phyloP scores from a whole-genome alignment of 345 rosid genomes.

The Reutealis trisperma region DNA sequence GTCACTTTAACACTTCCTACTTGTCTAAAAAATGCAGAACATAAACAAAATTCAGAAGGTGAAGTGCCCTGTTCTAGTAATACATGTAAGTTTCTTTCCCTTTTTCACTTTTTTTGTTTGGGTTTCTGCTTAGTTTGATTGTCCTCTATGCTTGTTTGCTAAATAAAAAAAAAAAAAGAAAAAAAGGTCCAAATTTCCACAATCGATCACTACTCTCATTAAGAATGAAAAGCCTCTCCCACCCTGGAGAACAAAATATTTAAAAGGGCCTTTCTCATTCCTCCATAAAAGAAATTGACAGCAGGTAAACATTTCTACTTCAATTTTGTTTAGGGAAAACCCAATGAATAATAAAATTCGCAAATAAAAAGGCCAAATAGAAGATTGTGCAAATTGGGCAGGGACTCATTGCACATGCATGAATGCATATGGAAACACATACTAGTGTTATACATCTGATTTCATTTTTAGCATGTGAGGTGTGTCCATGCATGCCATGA shows the following conservation, averaged over 20 bases:
- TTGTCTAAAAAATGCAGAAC: constrained; percentile 54
- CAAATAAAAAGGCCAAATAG: too few relatives aligned
- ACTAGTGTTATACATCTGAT: too few relatives aligned
- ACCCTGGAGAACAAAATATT: background rate
- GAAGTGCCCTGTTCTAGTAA: constrained; percentile 90
- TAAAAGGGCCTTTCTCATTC: background rate
- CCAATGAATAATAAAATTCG: background rate
- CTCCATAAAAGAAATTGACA: background rate
- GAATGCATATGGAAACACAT: too few relatives aligned
- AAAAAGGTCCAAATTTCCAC: too few relatives aligned
- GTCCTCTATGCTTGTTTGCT: background rate
- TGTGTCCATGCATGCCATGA: too few relatives aligned
- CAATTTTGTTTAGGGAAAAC: background rate
- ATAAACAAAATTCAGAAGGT: constrained; percentile 82
- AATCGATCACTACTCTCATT: background rate
- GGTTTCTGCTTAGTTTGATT: background rate
- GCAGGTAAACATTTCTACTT: background rate
- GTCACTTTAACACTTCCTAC: constrained; percentile 7
- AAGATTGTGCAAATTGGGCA: background rate
- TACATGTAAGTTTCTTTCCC: constrained; percentile 63
- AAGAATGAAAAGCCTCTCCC: background rate
- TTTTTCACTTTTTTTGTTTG: background rate
- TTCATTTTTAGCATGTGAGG: too few relatives aligned
- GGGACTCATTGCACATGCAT: background rate
- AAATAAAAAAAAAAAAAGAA: too few relatives aligned